Base-by-base conservation (phyloP, 2,329 filamentous ascomycete species). In the Ophiobolus disseminans region DNA sequence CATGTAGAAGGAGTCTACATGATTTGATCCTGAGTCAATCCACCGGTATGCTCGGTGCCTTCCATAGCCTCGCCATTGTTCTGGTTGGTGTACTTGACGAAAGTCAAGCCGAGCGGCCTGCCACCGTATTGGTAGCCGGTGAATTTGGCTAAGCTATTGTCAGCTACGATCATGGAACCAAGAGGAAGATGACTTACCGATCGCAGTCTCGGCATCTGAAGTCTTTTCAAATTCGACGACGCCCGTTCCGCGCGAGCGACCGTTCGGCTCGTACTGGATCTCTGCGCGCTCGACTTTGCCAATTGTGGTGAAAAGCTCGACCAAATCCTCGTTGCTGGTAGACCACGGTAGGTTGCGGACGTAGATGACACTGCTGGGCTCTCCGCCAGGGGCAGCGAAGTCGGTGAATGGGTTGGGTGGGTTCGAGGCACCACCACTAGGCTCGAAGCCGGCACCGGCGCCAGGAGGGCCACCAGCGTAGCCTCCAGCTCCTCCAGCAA, bases 291-390 rank as follows among this genome's bases (percentile, higher is more conserved):
- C 91, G 50, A 99, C 94, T 74, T 96, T 96, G 57, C 94, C 94
- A 68, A 99, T 99, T 9, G 94, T 99, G 14, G 89, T 92, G 80
- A 99, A 99, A 16, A 99, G 83, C 73, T 99, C 94, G 48, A 97
- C 86, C 20, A 99, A 80, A 74, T 99, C 94, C 56, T 99, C 94
- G 70, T 99, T 97, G 79, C 92, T 97, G 13, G 94, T 99, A 21
- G 94, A 97, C 94, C 94, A 99, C 10, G 94, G 94, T 56, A 99
- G 85, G 73, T 99, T 99, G 78, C 93, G 92, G 58, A 97, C 94
- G 69, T 96, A 97, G 73, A 99, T 99, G 43, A 82, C 85, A 66
- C 90, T 84, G 73, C 87, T 86, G 60, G 87, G 86, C 32, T 97
- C 94, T 45, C 88, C 91, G 41, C 91, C 92, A 50, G 90, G 85